Evolutionary conservation across 208 protist species (phyloP), one percentile per base, ranked within the genome.

Genomic region (Leptomonas seymouri): DNA sequence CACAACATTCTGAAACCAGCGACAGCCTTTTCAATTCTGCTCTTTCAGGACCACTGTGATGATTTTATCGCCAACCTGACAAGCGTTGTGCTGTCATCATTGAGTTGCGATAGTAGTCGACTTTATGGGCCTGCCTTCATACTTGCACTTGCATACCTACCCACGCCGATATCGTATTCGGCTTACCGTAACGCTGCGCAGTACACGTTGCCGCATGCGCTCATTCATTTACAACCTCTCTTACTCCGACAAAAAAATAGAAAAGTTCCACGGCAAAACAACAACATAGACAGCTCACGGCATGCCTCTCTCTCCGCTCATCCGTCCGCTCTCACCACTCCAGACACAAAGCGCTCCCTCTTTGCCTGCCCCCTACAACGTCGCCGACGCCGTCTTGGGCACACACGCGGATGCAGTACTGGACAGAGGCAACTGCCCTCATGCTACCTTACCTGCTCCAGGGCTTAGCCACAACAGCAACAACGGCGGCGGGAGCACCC

Each of bases 251-350:
- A 30, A 6, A 53, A 8, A 53, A 7, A 53, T 51, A 50, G 46
- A 25, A 11, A 25, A 11, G 18, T 23, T n/a, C 15, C n/a, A 0
- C 8, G 20, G 46, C 11, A 55, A 31, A 2, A 34, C n/a, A n/a
- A n/a, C n/a, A 46, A 23, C n/a, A 61, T 49, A 61, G 28, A 65
- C 27, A 27, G 9, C 18, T 21, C 8, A 57, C 2, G 15, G 3
- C 15, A 77, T 77, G 71, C 64, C 71, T 7, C 20, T 42, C 39
- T 67, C 71, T 12, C 71, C 71, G 12, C 58, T 77, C 15, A 77
- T 77, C 41, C 63, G 71, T 15, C 71, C 71, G 15, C 56, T 77
- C 11, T 77, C 71, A 30, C 71, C 71, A 20, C 58, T 77, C 44
- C 71, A 77, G 64, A 77, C 71, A 39, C 71, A 71, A 21, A 48